Percentiles rank a stretch among this genome's conserved stretches.
phyloP scores from a whole-genome alignment of 1,139 yeast species.

The Yamadazyma oceani region DNA sequence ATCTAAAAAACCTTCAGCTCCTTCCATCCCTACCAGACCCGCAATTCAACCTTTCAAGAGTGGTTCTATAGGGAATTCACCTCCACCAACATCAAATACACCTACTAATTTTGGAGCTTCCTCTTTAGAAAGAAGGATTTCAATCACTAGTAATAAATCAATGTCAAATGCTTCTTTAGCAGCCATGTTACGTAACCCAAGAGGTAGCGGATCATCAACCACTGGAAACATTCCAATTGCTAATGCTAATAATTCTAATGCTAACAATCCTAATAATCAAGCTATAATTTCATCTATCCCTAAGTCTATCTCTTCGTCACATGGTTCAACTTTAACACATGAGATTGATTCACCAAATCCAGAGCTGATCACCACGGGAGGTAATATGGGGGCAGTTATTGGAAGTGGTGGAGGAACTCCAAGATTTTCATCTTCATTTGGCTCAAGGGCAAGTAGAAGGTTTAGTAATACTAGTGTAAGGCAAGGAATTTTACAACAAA shows the following conservation, averaged over 20 bases:
- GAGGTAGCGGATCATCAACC: slow-evolving; percentile 35
- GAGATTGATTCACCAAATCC: slow-evolving; percentile 22
- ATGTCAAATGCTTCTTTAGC: slow-evolving; percentile 58
- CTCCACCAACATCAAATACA: slow-evolving; percentile 33
- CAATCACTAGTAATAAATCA: slow-evolving; percentile 48
- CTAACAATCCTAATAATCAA: slow-evolving; percentile 4
- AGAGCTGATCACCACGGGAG: slow-evolving; percentile 13
- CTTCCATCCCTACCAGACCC: slow-evolving; percentile 28
- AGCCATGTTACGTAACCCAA: slow-evolving; percentile 51
- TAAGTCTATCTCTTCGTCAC: slow-evolving; percentile 42
- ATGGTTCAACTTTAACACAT: slow-evolving; percentile 28
- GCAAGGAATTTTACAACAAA: slow-evolving; percentile 28
- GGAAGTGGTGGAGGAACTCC: slow-evolving; percentile 33
- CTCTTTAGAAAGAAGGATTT: slow-evolving; percentile 42
- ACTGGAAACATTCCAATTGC: slow-evolving; percentile 33
- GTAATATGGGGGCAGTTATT: not conserved
- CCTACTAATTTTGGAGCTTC: slow-evolving; percentile 23
- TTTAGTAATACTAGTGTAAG: slow-evolving; percentile 39
- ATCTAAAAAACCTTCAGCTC: slow-evolving; percentile 19
- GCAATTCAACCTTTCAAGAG: slow-evolving; percentile 59
- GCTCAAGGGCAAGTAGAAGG: slow-evolving; percentile 50
- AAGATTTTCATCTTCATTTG: slow-evolving; percentile 56
- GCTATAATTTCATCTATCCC: slow-evolving; percentile 29
- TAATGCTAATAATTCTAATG: slow-evolving; percentile 15
- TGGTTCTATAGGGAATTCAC: slow-evolving; percentile 57